Evolutionary conservation across 2,329 filamentous ascomycete species (phyloP).

Genomic region (Nemania sp.): DNA sequence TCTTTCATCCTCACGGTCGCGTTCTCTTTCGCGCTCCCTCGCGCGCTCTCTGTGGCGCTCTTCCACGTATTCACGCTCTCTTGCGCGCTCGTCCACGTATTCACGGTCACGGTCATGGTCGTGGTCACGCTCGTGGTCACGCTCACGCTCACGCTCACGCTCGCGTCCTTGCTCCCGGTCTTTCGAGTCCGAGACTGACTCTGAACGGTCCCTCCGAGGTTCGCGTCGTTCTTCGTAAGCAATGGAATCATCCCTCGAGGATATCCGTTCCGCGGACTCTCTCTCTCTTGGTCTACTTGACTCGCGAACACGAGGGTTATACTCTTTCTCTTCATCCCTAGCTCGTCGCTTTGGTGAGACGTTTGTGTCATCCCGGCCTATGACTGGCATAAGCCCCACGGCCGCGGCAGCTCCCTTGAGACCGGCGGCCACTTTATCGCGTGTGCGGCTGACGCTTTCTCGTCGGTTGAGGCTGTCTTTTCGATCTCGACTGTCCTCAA

Average conservation of each 20-base stretch:
- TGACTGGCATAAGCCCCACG: slow-evolving; percentile 41
- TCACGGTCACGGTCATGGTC: slow-evolving; percentile 30
- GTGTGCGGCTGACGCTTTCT: slow-evolving; percentile 47
- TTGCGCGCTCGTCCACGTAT: slow-evolving; percentile 21
- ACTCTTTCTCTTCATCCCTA: slow-evolving; percentile 36
- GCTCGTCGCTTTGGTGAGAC: slow-evolving; percentile 39
- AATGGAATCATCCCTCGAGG: slow-evolving; percentile 32
- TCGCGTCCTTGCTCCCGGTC: slow-evolving; percentile 19
- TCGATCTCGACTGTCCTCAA: slow-evolving; percentile 37
- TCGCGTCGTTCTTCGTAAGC: slow-evolving; percentile 37
- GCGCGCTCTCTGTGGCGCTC: no score
- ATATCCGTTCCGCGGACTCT: slow-evolving; percentile 32
- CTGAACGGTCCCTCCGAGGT: slow-evolving; percentile 30
- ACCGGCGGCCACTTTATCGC: slow-evolving; percentile 54
- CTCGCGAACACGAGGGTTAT: slow-evolving; percentile 35
- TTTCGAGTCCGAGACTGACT: slow-evolving; percentile 29
- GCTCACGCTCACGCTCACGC: slow-evolving; percentile 26
- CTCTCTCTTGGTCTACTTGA: slow-evolving; percentile 39
- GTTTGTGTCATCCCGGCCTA: slow-evolving; percentile 44
- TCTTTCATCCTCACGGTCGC: slow-evolving; percentile 27
- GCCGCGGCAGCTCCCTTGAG: slow-evolving; percentile 55
- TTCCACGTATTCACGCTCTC: slow-evolving; percentile 14
- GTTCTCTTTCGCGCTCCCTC: slow-evolving; percentile 6
- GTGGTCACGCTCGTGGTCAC: slow-evolving; percentile 26
- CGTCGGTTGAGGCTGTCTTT: slow-evolving; percentile 43